Evolutionary conservation across 2,329 filamentous ascomycete species (phyloP).

Genomic region (Colletotrichum magnum): DNA sequence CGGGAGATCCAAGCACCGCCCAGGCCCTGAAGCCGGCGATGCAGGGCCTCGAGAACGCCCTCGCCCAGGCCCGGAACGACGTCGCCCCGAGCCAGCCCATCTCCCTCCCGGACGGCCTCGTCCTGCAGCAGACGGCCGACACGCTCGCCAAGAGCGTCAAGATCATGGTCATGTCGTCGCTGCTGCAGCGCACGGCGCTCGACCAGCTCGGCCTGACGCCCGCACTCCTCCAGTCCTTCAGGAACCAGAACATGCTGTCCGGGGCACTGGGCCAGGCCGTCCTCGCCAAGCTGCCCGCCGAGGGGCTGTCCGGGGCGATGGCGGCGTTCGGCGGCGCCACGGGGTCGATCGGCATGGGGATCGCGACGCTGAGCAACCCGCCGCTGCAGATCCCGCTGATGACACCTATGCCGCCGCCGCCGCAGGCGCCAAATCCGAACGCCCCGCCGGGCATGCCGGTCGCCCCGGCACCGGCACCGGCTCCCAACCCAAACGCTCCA

Average conservation of each 20-base stretch:
- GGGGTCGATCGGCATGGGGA: slow-evolving; percentile 17
- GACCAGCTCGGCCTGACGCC: slow-evolving; percentile 32
- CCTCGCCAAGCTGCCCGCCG: slow-evolving; percentile 32
- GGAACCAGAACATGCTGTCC: slow-evolving; percentile 32
- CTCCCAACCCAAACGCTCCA: not conserved
- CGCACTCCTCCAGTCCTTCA: slow-evolving; percentile 22
- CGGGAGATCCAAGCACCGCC: slow-evolving; percentile 17
- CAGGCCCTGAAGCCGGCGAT: slow-evolving; percentile 7
- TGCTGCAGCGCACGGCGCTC: slow-evolving; percentile 30
- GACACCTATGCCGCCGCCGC: not conserved
- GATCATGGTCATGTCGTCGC: slow-evolving; percentile 39
- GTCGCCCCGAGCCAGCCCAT: slow-evolving; percentile 42
- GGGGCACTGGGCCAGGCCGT: slow-evolving; percentile 17
- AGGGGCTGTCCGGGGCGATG: slow-evolving; percentile 19
- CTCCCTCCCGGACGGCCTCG: slow-evolving; percentile 44
- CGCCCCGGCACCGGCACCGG: not conserved
- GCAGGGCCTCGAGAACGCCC: slow-evolving; percentile 31
- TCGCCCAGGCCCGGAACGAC: slow-evolving; percentile 31
- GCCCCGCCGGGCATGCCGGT: not conserved
- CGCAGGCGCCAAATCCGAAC: not conserved
- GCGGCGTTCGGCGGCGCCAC: slow-evolving; percentile 24
- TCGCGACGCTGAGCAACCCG: slow-evolving; percentile 34
- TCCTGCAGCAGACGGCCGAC: slow-evolving; percentile 30
- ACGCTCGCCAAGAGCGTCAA: slow-evolving; percentile 36
- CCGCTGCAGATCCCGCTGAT: slow-evolving; percentile 27